phyloP scores from a whole-genome alignment of 805 yeast genomes.

The Metschnikowia lunata region DNA sequence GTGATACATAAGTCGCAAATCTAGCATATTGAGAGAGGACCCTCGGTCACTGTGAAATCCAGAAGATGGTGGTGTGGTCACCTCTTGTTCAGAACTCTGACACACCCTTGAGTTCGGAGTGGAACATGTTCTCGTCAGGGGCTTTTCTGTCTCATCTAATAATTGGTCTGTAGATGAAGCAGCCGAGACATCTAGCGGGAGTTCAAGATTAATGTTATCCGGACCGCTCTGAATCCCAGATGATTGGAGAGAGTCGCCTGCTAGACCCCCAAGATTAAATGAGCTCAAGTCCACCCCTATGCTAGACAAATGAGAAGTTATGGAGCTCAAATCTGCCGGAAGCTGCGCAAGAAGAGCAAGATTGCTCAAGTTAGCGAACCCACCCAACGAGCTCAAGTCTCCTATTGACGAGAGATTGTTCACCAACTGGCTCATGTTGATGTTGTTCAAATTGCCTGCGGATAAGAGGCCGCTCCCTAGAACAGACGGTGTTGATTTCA shows the following conservation, averaged over 20 bases:
- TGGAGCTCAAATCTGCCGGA: conserved; percentile 36
- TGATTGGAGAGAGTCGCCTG: background rate
- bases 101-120: too few relatives aligned
- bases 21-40: conserved; percentile 56
- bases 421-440: conserved; percentile 40
- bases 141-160: too few relatives aligned
- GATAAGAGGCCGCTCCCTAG: conserved; percentile 16
- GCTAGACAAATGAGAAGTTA: conserved; percentile 22
- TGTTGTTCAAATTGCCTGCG: conserved; percentile 38
- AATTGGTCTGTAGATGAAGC: too few relatives aligned
- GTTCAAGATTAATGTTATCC: too few relatives aligned
- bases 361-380: conserved; percentile 35
- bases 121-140: too few relatives aligned
- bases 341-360: conserved; percentile 42
- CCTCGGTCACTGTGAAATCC: background rate
- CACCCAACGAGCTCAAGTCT: conserved; percentile 33
- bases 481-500: conserved; percentile 8
- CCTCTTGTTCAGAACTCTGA: too few relatives aligned
- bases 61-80: background rate
- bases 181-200: too few relatives aligned
- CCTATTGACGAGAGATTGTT: conserved; percentile 36
- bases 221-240: too few relatives aligned
- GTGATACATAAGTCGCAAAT: conserved; percentile 79
- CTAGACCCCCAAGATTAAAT: background rate
- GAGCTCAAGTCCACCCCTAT: conserved; percentile 8